A percentile compares a stretch with the other conserved stretches of the same genome.
These are phyloP conservation scores for Fremontodendron californicum DNA, from an alignment of 345 rosid genomes.

Conservation along the genomic window DNA sequence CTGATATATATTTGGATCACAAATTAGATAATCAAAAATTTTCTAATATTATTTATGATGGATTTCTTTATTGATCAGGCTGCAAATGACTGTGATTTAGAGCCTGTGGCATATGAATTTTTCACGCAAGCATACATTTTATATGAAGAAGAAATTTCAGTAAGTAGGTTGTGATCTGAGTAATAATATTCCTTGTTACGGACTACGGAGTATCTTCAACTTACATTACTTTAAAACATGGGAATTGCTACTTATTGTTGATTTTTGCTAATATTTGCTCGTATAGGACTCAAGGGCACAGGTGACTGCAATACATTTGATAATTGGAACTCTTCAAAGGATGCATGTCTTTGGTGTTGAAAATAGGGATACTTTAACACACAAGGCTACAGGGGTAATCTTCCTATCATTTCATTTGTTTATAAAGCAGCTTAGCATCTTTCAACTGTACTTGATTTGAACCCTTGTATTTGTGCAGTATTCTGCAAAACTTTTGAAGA, in stretches of 20 bases:
- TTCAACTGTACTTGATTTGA: slow-evolving; percentile 19
- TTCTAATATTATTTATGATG: not conserved
- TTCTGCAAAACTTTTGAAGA: slow-evolving; percentile 95
- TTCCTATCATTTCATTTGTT: slow-evolving; percentile 8
- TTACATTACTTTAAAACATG: not conserved
- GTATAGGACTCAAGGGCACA: slow-evolving; percentile 87
- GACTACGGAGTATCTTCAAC: not conserved
- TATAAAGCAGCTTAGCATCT: slow-evolving; percentile 1
- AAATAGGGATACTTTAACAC: slow-evolving; percentile 93
- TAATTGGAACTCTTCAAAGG: slow-evolving; percentile 94
- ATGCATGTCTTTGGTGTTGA: slow-evolving; percentile 96
- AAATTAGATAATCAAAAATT: slow-evolving; percentile 2
- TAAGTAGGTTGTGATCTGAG: slow-evolving; percentile 38
- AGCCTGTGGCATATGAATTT: slow-evolving; percentile 94
- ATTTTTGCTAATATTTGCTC: slow-evolving; percentile 14
- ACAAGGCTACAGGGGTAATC: slow-evolving; percentile 92
- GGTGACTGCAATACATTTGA: slow-evolving; percentile 81
- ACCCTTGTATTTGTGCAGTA: slow-evolving; percentile 50
- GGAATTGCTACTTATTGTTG: not conserved
- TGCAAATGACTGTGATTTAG: slow-evolving; percentile 89
- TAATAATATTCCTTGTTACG: not conserved
- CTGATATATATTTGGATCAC: not conserved
- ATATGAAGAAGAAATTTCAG: slow-evolving; percentile 94
- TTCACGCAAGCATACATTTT: slow-evolving; percentile 97
- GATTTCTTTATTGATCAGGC: slow-evolving; percentile 48